Percentiles rank a stretch among this genome's conserved stretches.
Evolutionary conservation across 2,329 filamentous ascomycete genomes (phyloP).

Genomic region (Ceratocystis ficicola): DNA sequence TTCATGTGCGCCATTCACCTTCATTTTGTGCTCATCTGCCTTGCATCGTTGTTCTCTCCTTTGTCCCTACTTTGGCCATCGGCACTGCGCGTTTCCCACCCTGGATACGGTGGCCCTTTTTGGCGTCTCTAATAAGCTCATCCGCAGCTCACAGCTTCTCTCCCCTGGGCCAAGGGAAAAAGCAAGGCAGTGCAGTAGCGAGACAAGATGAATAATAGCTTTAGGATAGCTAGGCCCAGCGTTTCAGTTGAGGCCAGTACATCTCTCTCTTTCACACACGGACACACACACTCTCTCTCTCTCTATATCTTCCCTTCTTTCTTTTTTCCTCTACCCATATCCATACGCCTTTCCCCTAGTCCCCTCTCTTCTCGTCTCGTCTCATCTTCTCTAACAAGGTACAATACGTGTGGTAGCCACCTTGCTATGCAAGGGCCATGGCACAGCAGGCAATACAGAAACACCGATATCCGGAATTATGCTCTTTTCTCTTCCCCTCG

Average conservation of each 20-base stretch:
- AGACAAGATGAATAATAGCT: not conserved
- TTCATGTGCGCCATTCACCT: no score
- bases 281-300: not conserved
- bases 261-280: not conserved
- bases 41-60: no score
- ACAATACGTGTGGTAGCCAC: no score
- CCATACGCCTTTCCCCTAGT: not conserved
- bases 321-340: not conserved
- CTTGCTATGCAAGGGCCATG: not conserved
- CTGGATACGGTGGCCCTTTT: not conserved
- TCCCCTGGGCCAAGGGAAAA: not conserved
- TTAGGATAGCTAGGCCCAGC: not conserved
- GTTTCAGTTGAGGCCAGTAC: slow-evolving; percentile 4
- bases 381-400: no score
- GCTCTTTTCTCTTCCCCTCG: not conserved
- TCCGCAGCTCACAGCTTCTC: no score
- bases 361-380: no score
- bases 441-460: not conserved
- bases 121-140: no score
- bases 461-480: not conserved
- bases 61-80: no score
- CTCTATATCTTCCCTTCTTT: not conserved
- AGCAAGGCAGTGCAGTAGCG: not conserved
- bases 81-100: not conserved
- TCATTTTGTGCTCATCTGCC: no score